Evolutionary conservation across 495 filamentous ascomycete species (phyloP), one percentile per base, ranked within the genome.

Genomic region (Cryomyces minteri): DNA sequence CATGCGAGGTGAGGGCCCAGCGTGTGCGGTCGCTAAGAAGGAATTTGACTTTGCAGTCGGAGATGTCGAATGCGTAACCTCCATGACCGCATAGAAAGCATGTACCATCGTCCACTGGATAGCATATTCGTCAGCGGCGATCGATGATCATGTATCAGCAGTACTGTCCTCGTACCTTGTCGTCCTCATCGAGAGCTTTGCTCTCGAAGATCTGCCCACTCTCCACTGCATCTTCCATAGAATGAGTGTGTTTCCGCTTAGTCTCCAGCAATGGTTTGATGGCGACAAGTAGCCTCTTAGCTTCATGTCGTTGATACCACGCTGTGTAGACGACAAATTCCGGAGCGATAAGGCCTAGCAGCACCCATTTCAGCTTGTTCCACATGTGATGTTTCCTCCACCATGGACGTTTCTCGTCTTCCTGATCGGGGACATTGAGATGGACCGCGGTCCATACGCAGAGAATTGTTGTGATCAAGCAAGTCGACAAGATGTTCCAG

Each of bases 361-460:
- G 5, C 4, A 66, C 43, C 58, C 58, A 65, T 39, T 31, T 31
- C 9, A 54, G 2, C 44, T 60, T 62, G 25, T 52, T 50, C 32
- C 38, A 34, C 7, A 42, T 18, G 5, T 41, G 31, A 6, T 33
- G 43, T 44, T 40, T n/a, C 10, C 14, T 39, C 8, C 18, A 41
- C 9, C 9, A 41, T 8, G 9, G 9, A 11, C 25, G 9, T 6
- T 28, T 18, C 9, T 6, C 6, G 25, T 29, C 39, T 28, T 41
- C 39, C 1, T 32, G 12, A n/a, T 47, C 44, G 10, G 60, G 50
- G 10, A 69, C 46, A 48, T 70, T 60, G 2, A 65, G 47, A 44
- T 70, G 67, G 1, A 70, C 48, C 4, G 65, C 60, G 6, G 63
- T 64, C 59, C 63, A 69, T 12, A 68, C 50, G 44, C 67, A 68